Evolutionary conservation across 805 yeast species (phyloP).

Genomic region (Candida koratica): DNA sequence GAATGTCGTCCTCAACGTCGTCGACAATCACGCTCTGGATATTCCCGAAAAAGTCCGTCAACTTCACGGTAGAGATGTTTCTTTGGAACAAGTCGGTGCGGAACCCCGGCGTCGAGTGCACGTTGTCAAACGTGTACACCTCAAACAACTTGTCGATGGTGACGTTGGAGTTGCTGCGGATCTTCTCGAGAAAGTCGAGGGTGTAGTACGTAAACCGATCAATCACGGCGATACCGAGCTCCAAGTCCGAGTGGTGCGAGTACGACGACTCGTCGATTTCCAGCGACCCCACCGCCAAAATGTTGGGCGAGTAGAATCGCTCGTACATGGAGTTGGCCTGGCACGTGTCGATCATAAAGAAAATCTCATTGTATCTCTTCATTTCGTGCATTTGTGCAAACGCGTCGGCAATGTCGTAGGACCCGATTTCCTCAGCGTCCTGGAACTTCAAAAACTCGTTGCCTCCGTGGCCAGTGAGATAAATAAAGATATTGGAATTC

Average conservation of each 20-base stretch:
- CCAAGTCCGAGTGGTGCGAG: constrained; percentile 93
- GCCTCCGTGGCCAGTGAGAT: constrained; percentile 98
- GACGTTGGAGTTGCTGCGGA: constrained; percentile 67
- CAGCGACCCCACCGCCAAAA: constrained; percentile 89
- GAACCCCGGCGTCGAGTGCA: constrained; percentile 93
- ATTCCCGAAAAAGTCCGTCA: constrained; percentile 94
- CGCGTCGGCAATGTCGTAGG: constrained; percentile 95
- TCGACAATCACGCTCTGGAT: constrained; percentile 74
- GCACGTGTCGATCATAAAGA: constrained; percentile 98
- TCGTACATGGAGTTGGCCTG: constrained; percentile 98
- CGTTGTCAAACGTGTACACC: constrained; percentile 76
- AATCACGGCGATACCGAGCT: constrained; percentile 95
- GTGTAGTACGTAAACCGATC: constrained; percentile 94
- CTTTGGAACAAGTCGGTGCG: constrained; percentile 73
- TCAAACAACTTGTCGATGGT: constrained; percentile 83
- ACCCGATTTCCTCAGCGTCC: constrained; percentile 96
- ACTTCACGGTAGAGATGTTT: constrained; percentile 60
- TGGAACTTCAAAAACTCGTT: constrained; percentile 95
- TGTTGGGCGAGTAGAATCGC: constrained; percentile 85
- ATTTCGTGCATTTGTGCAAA: constrained; percentile 96
- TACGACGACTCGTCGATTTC: constrained; percentile 84
- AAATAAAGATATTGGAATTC: constrained; percentile 87
- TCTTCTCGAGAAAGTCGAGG: constrained; percentile 78
- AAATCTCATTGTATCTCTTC: constrained; percentile 88
- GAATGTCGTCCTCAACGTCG: constrained; percentile 47